Conservation (phyloP, 352 stramenopile species). For the Phytophthora ramorum region DNA sequence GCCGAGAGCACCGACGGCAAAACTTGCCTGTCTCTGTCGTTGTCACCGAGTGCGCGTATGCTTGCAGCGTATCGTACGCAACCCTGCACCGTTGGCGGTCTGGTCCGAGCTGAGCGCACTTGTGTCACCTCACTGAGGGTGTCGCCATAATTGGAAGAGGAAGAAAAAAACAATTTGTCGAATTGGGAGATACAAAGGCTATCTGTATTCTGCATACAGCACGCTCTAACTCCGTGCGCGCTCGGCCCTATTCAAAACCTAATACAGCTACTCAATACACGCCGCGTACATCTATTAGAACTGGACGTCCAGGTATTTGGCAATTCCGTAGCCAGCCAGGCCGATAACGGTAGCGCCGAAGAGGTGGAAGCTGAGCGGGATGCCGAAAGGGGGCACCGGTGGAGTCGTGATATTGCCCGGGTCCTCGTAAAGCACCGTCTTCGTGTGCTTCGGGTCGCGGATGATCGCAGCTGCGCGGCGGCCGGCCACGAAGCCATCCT, state of each 20-base stretch:
- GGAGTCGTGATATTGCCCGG: constrained; percentile 80
- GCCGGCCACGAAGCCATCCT: constrained; percentile 86
- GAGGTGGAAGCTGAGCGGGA: constrained; percentile 74
- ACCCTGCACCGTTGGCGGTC: neutral
- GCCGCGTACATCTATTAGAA: constrained; percentile 34
- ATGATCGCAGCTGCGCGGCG: constrained; percentile 80
- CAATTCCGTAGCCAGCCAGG: constrained; percentile 63
- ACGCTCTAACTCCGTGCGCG: constrained; percentile 15
- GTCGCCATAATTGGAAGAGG: neutral
- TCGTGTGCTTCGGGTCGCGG: constrained; percentile 75
- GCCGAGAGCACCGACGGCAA: constrained; percentile 9
- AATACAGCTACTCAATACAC: constrained; percentile 31
- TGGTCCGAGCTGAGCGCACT: neutral
- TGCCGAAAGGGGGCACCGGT: constrained; percentile 71
- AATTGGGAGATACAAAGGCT: constrained; percentile 18
- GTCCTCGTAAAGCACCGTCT: constrained; percentile 83
- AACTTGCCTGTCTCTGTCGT: neutral
- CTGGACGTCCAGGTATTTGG: constrained; percentile 67
- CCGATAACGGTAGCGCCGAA: constrained; percentile 58
- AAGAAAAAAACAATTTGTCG: constrained; percentile 15
- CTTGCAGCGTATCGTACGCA: constrained; percentile 19
- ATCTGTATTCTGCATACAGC: constrained; percentile 2
- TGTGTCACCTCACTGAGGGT: neutral
- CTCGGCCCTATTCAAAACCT: constrained; percentile 16
- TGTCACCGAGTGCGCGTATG: constrained; percentile 13